phyloP scores from a whole-genome alignment of 768 basidiomycete genomes.

The Rossbeevera mucosa region DNA sequence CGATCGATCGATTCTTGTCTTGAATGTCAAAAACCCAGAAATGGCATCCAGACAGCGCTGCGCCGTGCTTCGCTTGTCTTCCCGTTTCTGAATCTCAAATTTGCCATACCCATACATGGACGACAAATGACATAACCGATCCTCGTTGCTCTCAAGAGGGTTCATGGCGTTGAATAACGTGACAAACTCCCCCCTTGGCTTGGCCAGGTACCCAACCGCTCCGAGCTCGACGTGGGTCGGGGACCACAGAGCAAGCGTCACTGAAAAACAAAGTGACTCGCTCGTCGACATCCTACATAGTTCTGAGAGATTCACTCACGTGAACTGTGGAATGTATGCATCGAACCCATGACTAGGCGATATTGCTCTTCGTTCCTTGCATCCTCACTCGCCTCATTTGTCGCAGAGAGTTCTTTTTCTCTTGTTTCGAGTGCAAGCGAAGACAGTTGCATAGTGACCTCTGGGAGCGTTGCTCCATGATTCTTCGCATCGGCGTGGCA shows the following conservation, averaged over 20 bases:
- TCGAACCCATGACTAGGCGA: constrained; percentile 46
- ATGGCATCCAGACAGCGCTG: constrained; percentile 53
- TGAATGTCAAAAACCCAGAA: constrained; percentile 47
- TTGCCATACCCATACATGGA: constrained; percentile 63
- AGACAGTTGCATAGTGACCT: constrained; percentile 13
- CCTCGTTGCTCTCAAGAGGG: constrained; percentile 44
- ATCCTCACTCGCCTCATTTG: constrained; percentile 37
- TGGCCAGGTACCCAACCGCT: constrained; percentile 70
- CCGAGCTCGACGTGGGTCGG: constrained; percentile 62
- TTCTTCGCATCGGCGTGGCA: neutral
- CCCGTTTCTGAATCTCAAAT: constrained; percentile 40
- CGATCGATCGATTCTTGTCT: constrained; percentile 30
- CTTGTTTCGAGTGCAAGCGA: neutral
- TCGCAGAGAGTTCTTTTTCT: constrained; percentile 27
- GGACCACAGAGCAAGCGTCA: constrained; percentile 67
- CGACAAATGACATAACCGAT: constrained; percentile 44
- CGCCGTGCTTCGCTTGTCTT: constrained; percentile 50
- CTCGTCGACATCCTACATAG: neutral
- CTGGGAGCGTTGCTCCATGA: constrained; percentile 9
- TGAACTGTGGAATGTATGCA: constrained; percentile 66
- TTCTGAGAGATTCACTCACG: constrained; percentile 38
- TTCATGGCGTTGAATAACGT: constrained; percentile 67
- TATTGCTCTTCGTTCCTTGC: constrained; percentile 63
- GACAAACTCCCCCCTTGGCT: constrained; percentile 63
- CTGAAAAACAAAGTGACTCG: constrained; percentile 26